Evolutionary conservation across 495 filamentous ascomycete species (phyloP).

Genomic region (Penicillium simplicissimum): DNA sequence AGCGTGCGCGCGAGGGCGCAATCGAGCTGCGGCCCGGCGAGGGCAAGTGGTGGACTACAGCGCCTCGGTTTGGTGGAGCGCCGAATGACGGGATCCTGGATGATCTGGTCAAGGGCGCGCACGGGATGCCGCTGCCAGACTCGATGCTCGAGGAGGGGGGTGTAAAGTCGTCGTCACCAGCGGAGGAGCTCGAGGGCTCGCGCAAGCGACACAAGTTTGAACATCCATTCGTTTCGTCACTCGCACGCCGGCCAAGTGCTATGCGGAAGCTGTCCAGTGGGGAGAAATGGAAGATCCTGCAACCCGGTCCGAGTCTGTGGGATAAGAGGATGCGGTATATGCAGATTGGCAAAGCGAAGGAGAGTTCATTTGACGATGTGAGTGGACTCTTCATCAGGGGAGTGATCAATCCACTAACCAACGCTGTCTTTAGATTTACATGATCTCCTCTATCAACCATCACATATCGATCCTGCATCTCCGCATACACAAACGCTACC

Average conservation of each 20-base stretch:
- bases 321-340: slow-evolving; percentile 73
- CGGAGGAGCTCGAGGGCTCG: slow-evolving; percentile 24
- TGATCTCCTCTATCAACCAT: slow-evolving; percentile 80
- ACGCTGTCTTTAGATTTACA: slow-evolving; percentile 61
- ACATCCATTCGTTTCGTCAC: slow-evolving; percentile 37
- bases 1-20: slow-evolving; percentile 71
- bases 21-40: slow-evolving; percentile 67
- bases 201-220: slow-evolving; percentile 47
- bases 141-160: slow-evolving; percentile 28
- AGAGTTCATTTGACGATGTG: slow-evolving; percentile 58
- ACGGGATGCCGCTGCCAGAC: slow-evolving; percentile 29
- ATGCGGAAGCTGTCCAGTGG: slow-evolving; percentile 37
- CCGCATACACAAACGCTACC: slow-evolving; percentile 65
- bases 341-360: slow-evolving; percentile 64
- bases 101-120: slow-evolving; percentile 35
- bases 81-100: slow-evolving; percentile 63
- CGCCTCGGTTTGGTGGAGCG: slow-evolving; percentile 75
- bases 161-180: slow-evolving; percentile 11
- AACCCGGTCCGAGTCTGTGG: slow-evolving; percentile 67
- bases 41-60: slow-evolving; percentile 77
- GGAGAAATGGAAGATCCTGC: slow-evolving; percentile 53
- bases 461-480: slow-evolving; percentile 76
- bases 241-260: slow-evolving; percentile 32
- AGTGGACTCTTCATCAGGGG: neutral
- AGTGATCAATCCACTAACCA: slow-evolving; percentile 1